Evolutionary conservation across 441 rosid species (phyloP).

Genomic region (Theobroma grandiflorum): DNA sequence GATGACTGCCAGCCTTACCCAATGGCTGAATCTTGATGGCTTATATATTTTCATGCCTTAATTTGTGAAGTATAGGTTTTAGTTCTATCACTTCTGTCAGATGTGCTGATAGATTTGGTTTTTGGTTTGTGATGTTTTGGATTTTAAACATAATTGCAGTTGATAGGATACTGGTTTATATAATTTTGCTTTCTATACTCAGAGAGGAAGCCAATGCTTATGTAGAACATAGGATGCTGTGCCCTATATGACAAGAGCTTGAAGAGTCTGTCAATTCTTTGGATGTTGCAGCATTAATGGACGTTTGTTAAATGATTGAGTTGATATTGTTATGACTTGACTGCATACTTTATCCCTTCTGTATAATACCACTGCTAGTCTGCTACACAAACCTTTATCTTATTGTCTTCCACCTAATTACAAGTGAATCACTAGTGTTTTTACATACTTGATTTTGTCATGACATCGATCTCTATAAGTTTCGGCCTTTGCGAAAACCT

Average conservation of each 20-base stretch:
- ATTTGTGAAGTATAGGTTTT: neutral
- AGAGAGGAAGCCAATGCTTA: neutral
- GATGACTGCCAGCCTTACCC: neutral
- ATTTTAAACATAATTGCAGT: neutral
- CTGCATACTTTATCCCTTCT: neutral
- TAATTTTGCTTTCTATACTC: neutral
- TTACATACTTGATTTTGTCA: neutral
- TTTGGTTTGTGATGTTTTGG: neutral
- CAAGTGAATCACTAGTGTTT: neutral
- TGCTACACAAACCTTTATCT: neutral
- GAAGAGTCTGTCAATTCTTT: slow-evolving; percentile 3
- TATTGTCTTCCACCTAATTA: neutral
- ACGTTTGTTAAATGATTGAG: slow-evolving; percentile 20
- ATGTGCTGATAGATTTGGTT: neutral
- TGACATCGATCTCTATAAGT: slow-evolving; percentile 6
- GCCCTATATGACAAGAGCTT: neutral
- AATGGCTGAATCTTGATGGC: neutral
- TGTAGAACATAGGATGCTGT: neutral
- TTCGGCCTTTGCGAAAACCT: neutral
- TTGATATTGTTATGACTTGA: neutral
- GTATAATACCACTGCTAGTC: neutral
- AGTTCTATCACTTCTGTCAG: neutral
- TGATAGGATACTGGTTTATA: neutral
- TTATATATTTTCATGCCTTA: neutral
- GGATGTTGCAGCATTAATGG: slow-evolving; percentile 18